Conservation (phyloP, 495 filamentous ascomycete genomes). For the Penicillium psychrofluorescens region DNA sequence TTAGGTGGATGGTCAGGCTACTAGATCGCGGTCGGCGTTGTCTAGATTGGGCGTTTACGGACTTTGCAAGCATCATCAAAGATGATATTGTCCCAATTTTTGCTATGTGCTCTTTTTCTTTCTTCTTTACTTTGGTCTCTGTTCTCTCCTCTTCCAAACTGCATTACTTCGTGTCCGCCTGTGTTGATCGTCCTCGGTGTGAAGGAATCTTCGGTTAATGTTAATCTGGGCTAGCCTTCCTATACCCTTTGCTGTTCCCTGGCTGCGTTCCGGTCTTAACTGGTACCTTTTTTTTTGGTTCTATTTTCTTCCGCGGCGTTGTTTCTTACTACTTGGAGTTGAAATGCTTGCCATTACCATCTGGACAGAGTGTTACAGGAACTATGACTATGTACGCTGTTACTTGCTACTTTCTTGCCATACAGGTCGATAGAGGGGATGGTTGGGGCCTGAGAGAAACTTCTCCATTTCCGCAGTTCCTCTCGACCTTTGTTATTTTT, state of each 20-base stretch:
- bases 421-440: slow-evolving; percentile 17
- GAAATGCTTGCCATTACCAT: background rate
- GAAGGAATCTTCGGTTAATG: slow-evolving; percentile 22
- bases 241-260: slow-evolving; percentile 40
- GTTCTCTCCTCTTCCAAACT: slow-evolving; percentile 3
- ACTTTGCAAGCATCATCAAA: slow-evolving; percentile 8
- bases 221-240: slow-evolving; percentile 37
- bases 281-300: slow-evolving; percentile 6
- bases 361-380: slow-evolving; percentile 12
- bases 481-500: background rate
- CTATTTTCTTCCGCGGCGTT: slow-evolving; percentile 10
- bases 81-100: slow-evolving; percentile 6
- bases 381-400: slow-evolving; percentile 18
- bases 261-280: slow-evolving; percentile 11
- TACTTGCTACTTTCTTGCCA: slow-evolving; percentile 6
- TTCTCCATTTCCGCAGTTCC: background rate
- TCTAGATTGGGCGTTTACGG: slow-evolving; percentile 23
- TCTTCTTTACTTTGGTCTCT: slow-evolving; percentile 14
- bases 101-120: slow-evolving; percentile 7
- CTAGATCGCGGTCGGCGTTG: slow-evolving; percentile 24
- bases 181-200: slow-evolving; percentile 17
- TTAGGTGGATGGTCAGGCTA: slow-evolving; percentile 39
- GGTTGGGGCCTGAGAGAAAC: background rate
- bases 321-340: slow-evolving; percentile 13
- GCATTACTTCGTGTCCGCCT: slow-evolving; percentile 14